These are phyloP conservation scores for Sanchytrium tribonematis DNA, from an alignment of 371 early-diverging fungal species.

Conservation along the genomic window DNA sequence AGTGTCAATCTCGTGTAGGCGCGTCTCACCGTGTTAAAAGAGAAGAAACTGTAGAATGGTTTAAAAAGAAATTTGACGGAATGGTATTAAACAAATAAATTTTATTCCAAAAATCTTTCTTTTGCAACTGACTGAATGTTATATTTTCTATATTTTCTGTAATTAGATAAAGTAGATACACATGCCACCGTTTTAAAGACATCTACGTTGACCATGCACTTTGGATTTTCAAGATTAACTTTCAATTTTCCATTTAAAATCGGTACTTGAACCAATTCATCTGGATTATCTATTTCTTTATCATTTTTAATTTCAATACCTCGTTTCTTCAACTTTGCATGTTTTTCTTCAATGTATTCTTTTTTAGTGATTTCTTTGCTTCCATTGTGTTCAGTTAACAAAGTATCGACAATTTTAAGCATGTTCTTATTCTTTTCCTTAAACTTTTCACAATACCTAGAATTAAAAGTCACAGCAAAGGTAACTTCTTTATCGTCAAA, in stretches of 20 bases:
- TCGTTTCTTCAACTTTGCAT: neutral
- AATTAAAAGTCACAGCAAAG: neutral
- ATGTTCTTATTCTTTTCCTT: neutral
- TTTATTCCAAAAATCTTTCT: neutral
- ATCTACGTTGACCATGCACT: neutral
- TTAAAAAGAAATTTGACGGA: conserved; percentile 26
- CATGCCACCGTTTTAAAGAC: neutral
- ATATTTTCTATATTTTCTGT: neutral
- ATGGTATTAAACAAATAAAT: conserved; percentile 8
- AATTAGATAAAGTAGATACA: neutral
- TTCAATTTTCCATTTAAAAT: neutral
- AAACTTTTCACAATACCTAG: neutral
- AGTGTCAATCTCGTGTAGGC: conserved; percentile 59
- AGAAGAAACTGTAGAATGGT: conserved; percentile 40
- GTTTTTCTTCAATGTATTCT: neutral
- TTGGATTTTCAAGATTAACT: neutral
- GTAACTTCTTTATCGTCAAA: neutral
- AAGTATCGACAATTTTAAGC: neutral
- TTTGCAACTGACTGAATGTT: neutral
- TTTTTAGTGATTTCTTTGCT: neutral
- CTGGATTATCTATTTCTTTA: neutral
- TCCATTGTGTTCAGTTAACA: neutral
- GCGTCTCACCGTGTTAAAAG: conserved; percentile 74
- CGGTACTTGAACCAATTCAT: neutral
- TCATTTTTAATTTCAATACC: neutral